Evolutionary conservation across 2,329 filamentous ascomycete species (phyloP).

Genomic region (Aspergillus intermedius): DNA sequence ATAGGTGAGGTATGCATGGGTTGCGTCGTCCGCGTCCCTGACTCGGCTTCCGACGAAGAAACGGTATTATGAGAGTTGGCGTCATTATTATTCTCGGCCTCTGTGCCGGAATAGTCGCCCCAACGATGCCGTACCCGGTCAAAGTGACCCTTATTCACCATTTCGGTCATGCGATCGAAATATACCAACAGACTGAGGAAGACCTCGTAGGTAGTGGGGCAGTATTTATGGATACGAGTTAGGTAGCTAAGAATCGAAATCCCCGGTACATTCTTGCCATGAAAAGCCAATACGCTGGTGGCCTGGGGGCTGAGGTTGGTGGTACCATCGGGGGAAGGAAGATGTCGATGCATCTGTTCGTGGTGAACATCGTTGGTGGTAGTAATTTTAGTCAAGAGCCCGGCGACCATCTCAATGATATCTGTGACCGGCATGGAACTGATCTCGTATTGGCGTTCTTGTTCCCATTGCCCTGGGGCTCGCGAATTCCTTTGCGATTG

Average conservation of each 20-base stretch:
- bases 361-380: conserved; percentile 93
- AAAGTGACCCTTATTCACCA: conserved; percentile 75
- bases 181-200: conserved; percentile 93
- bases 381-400: conserved; percentile 91
- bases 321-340: conserved; percentile 55
- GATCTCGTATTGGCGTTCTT: conserved; percentile 75
- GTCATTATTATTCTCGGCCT: conserved; percentile 2
- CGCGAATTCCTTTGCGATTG: conserved; percentile 41
- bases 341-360: conserved; percentile 74
- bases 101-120: conserved; percentile 12
- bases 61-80: background rate
- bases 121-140: conserved; percentile 46
- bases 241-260: conserved; percentile 96
- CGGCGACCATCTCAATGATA: conserved; percentile 98
- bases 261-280: conserved; percentile 94
- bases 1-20: conserved; percentile 24
- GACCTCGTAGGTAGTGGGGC: conserved; percentile 95
- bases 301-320: conserved; percentile 57
- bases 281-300: conserved; percentile 81
- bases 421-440: conserved; percentile 95
- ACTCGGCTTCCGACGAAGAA: conserved; percentile 14
- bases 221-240: conserved; percentile 96
- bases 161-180: conserved; percentile 97
- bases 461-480: conserved; percentile 38
- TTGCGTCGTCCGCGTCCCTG: conserved; percentile 13